Conservation (phyloP, 495 filamentous ascomycete species). For the Apodospora peruviana region DNA sequence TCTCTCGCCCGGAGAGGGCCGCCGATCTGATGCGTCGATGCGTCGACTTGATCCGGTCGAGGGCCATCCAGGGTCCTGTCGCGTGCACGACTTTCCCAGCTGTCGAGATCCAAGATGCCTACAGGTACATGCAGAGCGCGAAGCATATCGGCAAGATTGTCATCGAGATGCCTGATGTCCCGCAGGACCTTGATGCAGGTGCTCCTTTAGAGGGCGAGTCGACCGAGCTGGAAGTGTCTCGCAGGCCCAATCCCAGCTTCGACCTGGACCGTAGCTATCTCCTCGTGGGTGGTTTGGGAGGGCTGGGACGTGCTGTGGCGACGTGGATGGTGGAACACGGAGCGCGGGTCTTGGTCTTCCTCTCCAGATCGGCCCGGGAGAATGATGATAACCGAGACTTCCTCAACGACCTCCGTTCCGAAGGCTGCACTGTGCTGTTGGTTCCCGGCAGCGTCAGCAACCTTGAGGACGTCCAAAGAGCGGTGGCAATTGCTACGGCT, state of each 20-base stretch:
- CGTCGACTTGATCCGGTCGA: too few species aligned
- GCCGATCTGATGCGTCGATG: too few species aligned
- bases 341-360: slow-evolving; percentile 25
- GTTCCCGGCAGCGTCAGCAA: slow-evolving; percentile 26
- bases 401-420: slow-evolving; percentile 1
- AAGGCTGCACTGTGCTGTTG: slow-evolving; percentile 26
- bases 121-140: slow-evolving; percentile 36
- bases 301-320: slow-evolving; percentile 35
- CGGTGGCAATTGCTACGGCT: slow-evolving; percentile 10
- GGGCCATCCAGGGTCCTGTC: slow-evolving; percentile 23
- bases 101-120: slow-evolving; percentile 17
- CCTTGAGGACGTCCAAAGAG: slow-evolving; percentile 17
- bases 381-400: neutral
- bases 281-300: slow-evolving; percentile 39
- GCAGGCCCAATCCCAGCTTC: neutral
- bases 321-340: slow-evolving; percentile 31
- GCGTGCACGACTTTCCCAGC: slow-evolving; percentile 37
- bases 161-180: slow-evolving; percentile 16
- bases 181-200: neutral
- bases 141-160: slow-evolving; percentile 44
- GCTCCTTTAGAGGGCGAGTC: slow-evolving; percentile 13
- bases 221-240: slow-evolving; percentile 16
- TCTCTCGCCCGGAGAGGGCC: slow-evolving; percentile 23
- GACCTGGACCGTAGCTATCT: slow-evolving; percentile 20
- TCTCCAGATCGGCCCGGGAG: slow-evolving; percentile 3